phyloP scores from a whole-genome alignment of 2,329 filamentous ascomycete species.

The Pleoardoris graminearum region DNA sequence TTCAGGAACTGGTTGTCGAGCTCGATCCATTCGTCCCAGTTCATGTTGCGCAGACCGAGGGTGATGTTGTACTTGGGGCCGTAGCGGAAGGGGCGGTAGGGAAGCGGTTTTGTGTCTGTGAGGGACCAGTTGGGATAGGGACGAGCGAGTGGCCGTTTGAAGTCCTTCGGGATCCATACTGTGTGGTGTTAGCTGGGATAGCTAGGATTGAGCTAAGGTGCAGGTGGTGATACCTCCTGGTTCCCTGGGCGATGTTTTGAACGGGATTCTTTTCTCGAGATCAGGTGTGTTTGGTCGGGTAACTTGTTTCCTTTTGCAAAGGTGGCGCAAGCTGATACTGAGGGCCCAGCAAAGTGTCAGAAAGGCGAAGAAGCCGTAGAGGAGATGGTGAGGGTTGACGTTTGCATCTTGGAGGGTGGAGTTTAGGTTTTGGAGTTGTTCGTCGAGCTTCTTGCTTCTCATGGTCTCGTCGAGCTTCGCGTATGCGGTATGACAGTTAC shows the following conservation, averaged over 20 bases:
- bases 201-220: background rate
- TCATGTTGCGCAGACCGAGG: conserved; percentile 73
- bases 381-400: conserved; percentile 21
- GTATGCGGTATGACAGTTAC: conserved; percentile 18
- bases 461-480: conserved; percentile 9
- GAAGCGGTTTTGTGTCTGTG: conserved; percentile 69
- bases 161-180: conserved; percentile 63
- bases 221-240: conserved; percentile 50
- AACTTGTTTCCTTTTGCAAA: conserved; percentile 22
- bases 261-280: conserved; percentile 50
- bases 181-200: background rate
- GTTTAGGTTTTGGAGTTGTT: conserved; percentile 3
- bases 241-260: conserved; percentile 45
- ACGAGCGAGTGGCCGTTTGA: conserved; percentile 61
- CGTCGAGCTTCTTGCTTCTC: conserved; percentile 1
- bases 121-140: conserved; percentile 73
- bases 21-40: conserved; percentile 79
- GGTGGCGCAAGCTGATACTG: conserved; percentile 26
- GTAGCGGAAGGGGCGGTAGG: conserved; percentile 77
- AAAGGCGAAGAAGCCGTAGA: conserved; percentile 40
- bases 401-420: conserved; percentile 4
- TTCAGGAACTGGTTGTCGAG: conserved; percentile 77
- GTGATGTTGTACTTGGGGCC: conserved; percentile 77
- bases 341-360: conserved; percentile 37
- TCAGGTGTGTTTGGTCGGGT: conserved; percentile 45